These are phyloP conservation scores for Hymenoscyphus salicellus DNA, from an alignment of 2,329 filamentous ascomycete species.

Conservation along the genomic window DNA sequence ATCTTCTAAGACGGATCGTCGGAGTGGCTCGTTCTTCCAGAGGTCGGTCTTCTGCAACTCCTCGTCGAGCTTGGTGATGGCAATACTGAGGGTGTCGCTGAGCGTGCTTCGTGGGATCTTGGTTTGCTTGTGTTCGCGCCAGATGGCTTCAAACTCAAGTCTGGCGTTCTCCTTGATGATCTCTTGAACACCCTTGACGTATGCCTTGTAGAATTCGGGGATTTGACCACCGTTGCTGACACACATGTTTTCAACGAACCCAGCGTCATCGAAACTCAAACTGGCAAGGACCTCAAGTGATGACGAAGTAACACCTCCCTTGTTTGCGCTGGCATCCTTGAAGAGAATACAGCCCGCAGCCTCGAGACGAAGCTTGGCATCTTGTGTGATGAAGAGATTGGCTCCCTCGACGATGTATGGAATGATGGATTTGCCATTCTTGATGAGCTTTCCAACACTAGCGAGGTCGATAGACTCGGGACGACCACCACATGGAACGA, in stretches of 20 bases:
- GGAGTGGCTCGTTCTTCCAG: conserved; percentile 79
- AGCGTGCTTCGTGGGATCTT: conserved; percentile 78
- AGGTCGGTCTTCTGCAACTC: conserved; percentile 90
- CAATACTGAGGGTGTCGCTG: conserved; percentile 83
- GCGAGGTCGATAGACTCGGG: conserved; percentile 95
- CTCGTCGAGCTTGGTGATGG: conserved; percentile 95
- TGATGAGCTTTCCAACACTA: conserved; percentile 82
- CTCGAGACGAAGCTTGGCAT: conserved; percentile 92
- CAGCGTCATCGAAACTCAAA: conserved; percentile 85
- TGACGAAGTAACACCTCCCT: conserved; percentile 95
- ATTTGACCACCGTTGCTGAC: conserved; percentile 70
- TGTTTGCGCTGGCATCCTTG: conserved; percentile 98
- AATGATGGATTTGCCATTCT: conserved; percentile 79
- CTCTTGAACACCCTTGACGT: conserved; percentile 86
- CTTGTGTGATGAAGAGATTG: conserved; percentile 98
- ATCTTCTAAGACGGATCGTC: conserved; percentile 74
- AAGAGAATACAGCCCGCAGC: conserved; percentile 91
- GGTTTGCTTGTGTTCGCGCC: conserved; percentile 85
- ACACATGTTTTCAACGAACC: conserved; percentile 94
- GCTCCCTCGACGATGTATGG: conserved; percentile 97
- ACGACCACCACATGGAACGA: conserved; percentile 93
- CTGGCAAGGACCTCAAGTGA: conserved; percentile 94
- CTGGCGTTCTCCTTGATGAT: conserved; percentile 88
- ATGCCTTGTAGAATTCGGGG: conserved; percentile 87
- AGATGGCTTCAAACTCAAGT: conserved; percentile 97